These are phyloP conservation scores for Bonia amplexicaulis DNA, from an alignment of 176 grass and related monocot species.

Conservation along the genomic window DNA sequence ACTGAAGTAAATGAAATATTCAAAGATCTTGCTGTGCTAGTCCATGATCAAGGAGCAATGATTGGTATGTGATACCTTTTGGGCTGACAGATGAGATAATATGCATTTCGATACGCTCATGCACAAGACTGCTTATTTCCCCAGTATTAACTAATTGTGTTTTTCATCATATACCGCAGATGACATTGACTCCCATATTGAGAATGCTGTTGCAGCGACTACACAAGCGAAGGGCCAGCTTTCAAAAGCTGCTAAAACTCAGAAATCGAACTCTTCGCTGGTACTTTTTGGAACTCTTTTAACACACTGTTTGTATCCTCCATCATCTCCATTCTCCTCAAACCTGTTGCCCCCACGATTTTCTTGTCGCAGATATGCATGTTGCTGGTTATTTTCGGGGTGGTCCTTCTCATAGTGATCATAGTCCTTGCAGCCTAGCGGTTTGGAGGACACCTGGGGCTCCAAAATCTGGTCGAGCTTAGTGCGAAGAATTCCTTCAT, in stretches of 20 bases:
- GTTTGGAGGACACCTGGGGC: slow-evolving; percentile 10
- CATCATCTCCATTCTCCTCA: not conserved
- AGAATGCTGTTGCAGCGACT: slow-evolving; percentile 57
- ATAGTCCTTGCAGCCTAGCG: slow-evolving; percentile 83
- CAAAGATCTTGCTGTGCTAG: slow-evolving; percentile 93
- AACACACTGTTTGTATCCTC: not conserved
- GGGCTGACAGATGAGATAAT: not conserved
- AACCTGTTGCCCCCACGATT: not conserved
- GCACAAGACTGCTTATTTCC: not conserved
- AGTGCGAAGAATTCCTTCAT: slow-evolving; percentile 25
- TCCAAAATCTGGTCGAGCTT: slow-evolving; percentile 26
- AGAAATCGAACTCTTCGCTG: slow-evolving; percentile 88
- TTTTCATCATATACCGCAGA: slow-evolving; percentile 35
- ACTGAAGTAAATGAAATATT: slow-evolving; percentile 91
- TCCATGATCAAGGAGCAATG: slow-evolving; percentile 82
- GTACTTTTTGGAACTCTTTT: slow-evolving; percentile 27
- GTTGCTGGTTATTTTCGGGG: slow-evolving; percentile 88
- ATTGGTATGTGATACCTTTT: slow-evolving; percentile 46
- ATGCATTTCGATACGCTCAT: not conserved
- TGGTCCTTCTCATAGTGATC: slow-evolving; percentile 90
- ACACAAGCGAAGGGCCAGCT: slow-evolving; percentile 73
- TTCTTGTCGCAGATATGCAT: slow-evolving; percentile 67
- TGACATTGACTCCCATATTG: slow-evolving; percentile 70
- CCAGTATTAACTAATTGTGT: slow-evolving; percentile 13
- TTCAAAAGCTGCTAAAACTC: slow-evolving; percentile 77